Evolutionary conservation across 2,329 filamentous ascomycete genomes (phyloP), one percentile per base, ranked within the genome.

Genomic region (Chaetomiaceae sp.): DNA sequence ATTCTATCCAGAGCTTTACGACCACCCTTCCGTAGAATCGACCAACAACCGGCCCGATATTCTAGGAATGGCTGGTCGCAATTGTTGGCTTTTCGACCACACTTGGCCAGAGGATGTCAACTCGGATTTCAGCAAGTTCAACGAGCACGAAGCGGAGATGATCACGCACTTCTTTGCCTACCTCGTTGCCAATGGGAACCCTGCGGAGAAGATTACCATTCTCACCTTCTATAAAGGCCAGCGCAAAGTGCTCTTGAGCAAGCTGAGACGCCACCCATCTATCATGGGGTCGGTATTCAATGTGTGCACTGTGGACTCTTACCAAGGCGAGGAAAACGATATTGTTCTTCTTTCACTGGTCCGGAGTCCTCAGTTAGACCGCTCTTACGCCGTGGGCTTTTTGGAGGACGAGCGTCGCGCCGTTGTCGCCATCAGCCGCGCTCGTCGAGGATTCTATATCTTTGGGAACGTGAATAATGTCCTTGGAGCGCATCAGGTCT

Each of bases 191-290:
- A 92, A 91, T 57, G 85, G 85, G 0, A 71, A 85, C 1, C 61
- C 71, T 0, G 66, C 78, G 0, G 66, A 71, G 0, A 75, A 85
- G 5, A 90, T 96, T 51, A 95, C 90, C 0, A 73, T 96, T 3
- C 69, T 96, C 45, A 92, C 90, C 0, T 96, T 94, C 64, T 96
- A 96, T 73, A 89, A 88, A 38, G 90, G 88, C 0, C 91, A 96
- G 64, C 78, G 85, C 40, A 86, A 86, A 59, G 70, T 76, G 2
- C 75, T 96, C 2, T 62, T 83, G 0, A 73, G 71, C 13, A 67
- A 71, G 5, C 66, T 85, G 3, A 62, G 16, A 64, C 71, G 34
- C 37, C 61, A 32, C 40, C 64, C 48, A 48, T 70, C 34, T 33
- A 57, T 64, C 18, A 63, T 65, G 6, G 67, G 65, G 2, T 34